Evolutionary conservation across 129 eudicot species (phyloP), one percentile per base, ranked within the genome.

Genomic region (Chrysanthemum makinoi): DNA sequence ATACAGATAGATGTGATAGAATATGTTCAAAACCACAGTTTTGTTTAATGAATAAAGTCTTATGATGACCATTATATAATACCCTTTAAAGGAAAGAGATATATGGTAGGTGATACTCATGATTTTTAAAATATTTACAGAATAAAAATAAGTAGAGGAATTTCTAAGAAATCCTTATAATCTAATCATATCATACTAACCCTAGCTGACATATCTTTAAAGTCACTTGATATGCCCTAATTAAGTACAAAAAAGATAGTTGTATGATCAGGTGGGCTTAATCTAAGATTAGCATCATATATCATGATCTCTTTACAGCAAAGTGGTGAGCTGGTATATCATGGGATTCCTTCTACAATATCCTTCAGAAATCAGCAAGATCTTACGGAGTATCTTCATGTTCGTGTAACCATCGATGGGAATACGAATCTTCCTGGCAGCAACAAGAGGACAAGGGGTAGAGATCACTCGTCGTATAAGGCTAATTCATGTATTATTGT

Each of bases 261-360:
- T 35, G 9, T 35, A 35, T 35, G 1, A 35, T 35, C 44, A 35
- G 44, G 44, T 70, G 76, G 70, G 75, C 48, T 35, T 61, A 61
- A 76, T 44, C 47, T 2, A 77, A 69, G 51, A 77, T 70, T 56
- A 64, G 39, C 28, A 35, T 28, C 70, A 39, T 33, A 35, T 50
- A 65, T 52, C 75, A 74, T 87, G 86, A 79, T 75, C 66, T 73
- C 88, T 76, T 84, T 87, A 68, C 80, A 81, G 73, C 83, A 52
- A 71, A 77, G 64, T 12, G 77, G 80, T 80, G 84, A 75, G 66
- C 66, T 76, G 72, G 53, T 76, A 8, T 62, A 63, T 51, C 79
- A 54, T 76, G 57, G 79, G 72, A 75, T 72, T 46, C 75, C 80
- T 67, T 19, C 77, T n/a, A 5, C 72, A 55, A 80, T 78, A 46